Evolutionary conservation across 768 basidiomycete genomes (phyloP), one percentile per base, ranked within the genome.

Genomic region (Collybia mongolica): DNA sequence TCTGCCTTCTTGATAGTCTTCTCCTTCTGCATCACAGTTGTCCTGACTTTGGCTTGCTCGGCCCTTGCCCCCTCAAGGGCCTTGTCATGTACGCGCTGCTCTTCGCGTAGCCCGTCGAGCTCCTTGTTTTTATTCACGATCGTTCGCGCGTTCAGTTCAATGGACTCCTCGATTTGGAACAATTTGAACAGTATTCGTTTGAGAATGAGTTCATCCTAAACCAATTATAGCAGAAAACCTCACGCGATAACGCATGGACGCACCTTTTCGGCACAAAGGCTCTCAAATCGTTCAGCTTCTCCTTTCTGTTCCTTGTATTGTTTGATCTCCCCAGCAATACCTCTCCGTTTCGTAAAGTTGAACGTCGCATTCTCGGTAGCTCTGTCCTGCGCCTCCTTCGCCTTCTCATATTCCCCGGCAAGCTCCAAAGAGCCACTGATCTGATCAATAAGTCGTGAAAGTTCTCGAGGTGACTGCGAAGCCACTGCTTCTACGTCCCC

Each of bases 401-500:
- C 92, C 52, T 81, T 83, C 51, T 98, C 93, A 60, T 98, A 99
- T 52, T 93, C 93, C 0, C 73, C 69, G 2, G 91, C 84, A 9
- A 97, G 82, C 61, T 98, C 97, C 18, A 96, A 75, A 0, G 93
- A 97, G 1, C 96, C 96, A 52, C 87, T 90, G 54, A 98, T 98
- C 64, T 98, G 93, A 57, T 99, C 97, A 40, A 99, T 89, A 26
- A 98, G 84, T 15, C 83, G 82, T 0, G 95, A 80, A 18, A 98
- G 82, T 58, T 96, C 94, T 51, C 86, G 85, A 14, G 97, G 83
- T 0, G 90, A 93, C 59, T 99, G 97, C 2, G 91, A 90, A 0
- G 97, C 97, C 28, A 99, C 92, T 2, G 93, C 92, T 70, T 99
- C 97, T 26, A 99, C 97, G 63, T 98, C 97, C 45, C 97, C 97